Conservation (phyloP, 495 filamentous ascomycete species). For the Eremomyces bilateralis region DNA sequence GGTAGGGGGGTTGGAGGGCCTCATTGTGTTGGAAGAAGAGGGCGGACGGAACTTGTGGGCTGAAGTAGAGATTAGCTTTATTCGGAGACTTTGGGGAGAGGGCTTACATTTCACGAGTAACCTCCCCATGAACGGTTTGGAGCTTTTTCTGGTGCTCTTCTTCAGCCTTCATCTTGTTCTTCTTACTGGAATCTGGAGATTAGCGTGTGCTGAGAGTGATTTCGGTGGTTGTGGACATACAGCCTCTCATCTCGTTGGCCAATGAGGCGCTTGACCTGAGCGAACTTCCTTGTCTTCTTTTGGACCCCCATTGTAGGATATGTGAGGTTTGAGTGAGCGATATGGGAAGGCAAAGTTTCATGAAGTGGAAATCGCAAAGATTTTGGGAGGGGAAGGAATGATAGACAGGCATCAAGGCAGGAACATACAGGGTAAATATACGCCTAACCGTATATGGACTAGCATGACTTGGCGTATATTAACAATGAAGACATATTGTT, state of each 20-base stretch:
- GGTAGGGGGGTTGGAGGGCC: conserved; percentile 75
- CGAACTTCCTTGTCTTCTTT: conserved; percentile 29
- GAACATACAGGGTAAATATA: no score
- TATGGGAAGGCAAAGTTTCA: background rate
- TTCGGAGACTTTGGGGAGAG: conserved; percentile 1
- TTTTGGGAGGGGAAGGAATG: no score
- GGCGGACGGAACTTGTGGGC: conserved; percentile 38
- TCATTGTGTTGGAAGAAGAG: conserved; percentile 95
- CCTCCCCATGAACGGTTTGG: conserved; percentile 22
- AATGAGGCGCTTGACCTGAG: conserved; percentile 26
- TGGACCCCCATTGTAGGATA: conserved; percentile 22
- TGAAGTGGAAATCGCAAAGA: background rate
- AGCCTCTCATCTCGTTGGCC: conserved; percentile 27
- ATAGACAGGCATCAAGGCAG: no score
- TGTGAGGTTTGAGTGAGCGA: no score
- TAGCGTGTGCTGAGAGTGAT: conserved; percentile 2
- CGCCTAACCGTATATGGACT: no score
- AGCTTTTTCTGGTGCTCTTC: conserved; percentile 31
- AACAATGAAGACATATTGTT: no score
- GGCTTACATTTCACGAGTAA: conserved; percentile 44
- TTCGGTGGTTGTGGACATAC: conserved; percentile 10
- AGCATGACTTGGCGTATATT: no score
- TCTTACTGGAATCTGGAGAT: conserved; percentile 19
- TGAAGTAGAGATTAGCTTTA: conserved; percentile 2
- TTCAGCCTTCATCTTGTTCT: conserved; percentile 28